Evolutionary conservation across 257 asterid species (phyloP).

Genomic region (Gynochthodes officinalis): DNA sequence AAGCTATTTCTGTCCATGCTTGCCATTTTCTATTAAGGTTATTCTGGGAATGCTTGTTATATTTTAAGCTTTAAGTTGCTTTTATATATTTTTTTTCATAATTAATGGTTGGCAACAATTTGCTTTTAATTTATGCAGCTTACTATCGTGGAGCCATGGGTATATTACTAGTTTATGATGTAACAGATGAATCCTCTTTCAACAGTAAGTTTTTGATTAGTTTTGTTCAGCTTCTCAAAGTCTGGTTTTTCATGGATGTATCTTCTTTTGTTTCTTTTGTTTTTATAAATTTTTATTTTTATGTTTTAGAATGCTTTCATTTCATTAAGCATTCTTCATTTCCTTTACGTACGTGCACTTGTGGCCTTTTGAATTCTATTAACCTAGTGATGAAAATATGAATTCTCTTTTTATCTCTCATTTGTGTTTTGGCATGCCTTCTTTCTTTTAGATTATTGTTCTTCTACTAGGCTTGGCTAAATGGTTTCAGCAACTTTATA

Average conservation of each 20-base stretch:
- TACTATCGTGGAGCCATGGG: conserved; percentile 95
- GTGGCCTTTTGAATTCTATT: neutral
- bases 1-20: neutral
- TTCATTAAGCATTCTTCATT: neutral
- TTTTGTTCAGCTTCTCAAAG: neutral
- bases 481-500: conserved; percentile 14
- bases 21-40: too few relatives aligned
- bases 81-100: conserved; percentile 7
- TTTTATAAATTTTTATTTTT: neutral
- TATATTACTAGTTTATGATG: conserved; percentile 77
- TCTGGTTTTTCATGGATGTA: neutral
- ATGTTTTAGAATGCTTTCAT: neutral
- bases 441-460: neutral
- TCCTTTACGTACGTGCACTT: neutral
- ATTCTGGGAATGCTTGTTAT: too few relatives aligned
- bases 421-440: neutral
- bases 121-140: conserved; percentile 41
- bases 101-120: neutral
- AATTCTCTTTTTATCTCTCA: neutral
- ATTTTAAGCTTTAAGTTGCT: neutral
- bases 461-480: neutral
- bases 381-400: neutral
- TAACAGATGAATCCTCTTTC: conserved; percentile 74
- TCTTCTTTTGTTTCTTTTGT: neutral
- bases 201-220: conserved; percentile 47